Evolutionary conservation across 352 stramenopile species (phyloP), one percentile per base, ranked within the genome.

Genomic region (Phytophthora megakarya): DNA sequence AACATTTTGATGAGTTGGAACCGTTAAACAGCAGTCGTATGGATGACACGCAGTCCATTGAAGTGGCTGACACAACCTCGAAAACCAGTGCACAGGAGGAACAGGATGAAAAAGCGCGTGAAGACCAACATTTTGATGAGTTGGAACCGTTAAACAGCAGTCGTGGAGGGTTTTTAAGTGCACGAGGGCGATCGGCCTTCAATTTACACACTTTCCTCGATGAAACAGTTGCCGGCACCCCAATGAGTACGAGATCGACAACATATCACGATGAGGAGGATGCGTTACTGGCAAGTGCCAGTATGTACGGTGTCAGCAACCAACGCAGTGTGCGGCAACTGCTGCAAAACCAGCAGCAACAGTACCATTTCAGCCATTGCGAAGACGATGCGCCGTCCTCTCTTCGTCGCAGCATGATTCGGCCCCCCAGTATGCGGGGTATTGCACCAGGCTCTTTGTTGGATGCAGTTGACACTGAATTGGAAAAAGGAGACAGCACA

Each of bases 201-300:
- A 33, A 49, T 22, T 28, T 71, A 15, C 68, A 84, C 56, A 69
- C 53, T 38, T 84, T 79, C 28, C 52, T 84, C 5, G 70, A 84
- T 37, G 78, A 86, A 0, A 67, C 70, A 4, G 63, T 76, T 8
- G 72, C 70, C 18, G 75, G 69, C 18, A 84, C 77, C 18, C 79
- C 79, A 2, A 67, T 90, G 54, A 88, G 78, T 28, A 64, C 70
- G 22, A 75, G 81, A 30, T 87, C 76, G 37, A 78, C 74, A 15
- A 72, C 78, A 1, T 83, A 81, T 39, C 80, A 92, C 45, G 83
- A 92, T 53, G 80, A 92, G 40, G 83, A 92, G 49, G 83, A 92
- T 47, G 80, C 81, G n/a, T 54, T 92, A 38, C 74, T 92, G 5
- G 83, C 80, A 13, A 92, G 80, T 39, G 83, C 83, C 1, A 76